Evolutionary conservation across 208 protist genomes (phyloP).

Genomic region (Acanthamoeba divionensis): DNA sequence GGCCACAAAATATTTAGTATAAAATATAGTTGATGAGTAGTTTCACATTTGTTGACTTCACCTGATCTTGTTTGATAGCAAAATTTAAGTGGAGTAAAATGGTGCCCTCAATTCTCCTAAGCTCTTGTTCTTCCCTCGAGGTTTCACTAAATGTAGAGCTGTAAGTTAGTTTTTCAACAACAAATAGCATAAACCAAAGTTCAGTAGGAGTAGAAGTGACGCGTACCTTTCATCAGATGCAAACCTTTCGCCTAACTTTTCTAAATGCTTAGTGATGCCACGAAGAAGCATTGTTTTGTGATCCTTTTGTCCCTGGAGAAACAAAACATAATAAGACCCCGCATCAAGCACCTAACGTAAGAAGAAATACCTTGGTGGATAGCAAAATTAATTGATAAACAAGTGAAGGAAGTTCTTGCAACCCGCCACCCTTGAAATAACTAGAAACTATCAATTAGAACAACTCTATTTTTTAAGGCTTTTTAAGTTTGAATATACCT

Average conservation of each 20-base stretch:
- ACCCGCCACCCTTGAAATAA: not conserved
- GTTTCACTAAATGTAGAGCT: not conserved
- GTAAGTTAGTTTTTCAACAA: not conserved
- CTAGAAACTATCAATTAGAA: not conserved
- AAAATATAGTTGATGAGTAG: too few relatives aligned
- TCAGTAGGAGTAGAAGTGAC: not conserved
- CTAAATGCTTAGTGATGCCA: slow-evolving; percentile 27
- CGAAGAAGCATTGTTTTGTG: not conserved
- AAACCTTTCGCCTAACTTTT: not conserved
- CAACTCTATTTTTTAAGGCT: not conserved
- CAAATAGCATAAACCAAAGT: too few relatives aligned
- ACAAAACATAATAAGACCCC: too few relatives aligned
- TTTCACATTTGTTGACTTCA: not conserved
- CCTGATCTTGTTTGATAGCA: slow-evolving; percentile 53
- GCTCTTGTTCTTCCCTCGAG: not conserved
- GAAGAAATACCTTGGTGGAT: slow-evolving; percentile 6
- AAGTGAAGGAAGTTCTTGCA: slow-evolving; percentile 40
- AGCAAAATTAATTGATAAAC: slow-evolving; percentile 43
- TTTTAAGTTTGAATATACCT: not conserved
- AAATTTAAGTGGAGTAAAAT: slow-evolving; percentile 40
- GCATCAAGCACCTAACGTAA: too few relatives aligned
- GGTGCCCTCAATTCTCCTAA: slow-evolving; percentile 34
- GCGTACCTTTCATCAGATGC: slow-evolving; percentile 2
- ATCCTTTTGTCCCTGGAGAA: not conserved
- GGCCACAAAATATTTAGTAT: too few relatives aligned